A percentile compares a stretch with the other conserved stretches of the same genome.
Evolutionary conservation across 441 rosid species (phyloP).

Genomic region (Croton laevigatus): DNA sequence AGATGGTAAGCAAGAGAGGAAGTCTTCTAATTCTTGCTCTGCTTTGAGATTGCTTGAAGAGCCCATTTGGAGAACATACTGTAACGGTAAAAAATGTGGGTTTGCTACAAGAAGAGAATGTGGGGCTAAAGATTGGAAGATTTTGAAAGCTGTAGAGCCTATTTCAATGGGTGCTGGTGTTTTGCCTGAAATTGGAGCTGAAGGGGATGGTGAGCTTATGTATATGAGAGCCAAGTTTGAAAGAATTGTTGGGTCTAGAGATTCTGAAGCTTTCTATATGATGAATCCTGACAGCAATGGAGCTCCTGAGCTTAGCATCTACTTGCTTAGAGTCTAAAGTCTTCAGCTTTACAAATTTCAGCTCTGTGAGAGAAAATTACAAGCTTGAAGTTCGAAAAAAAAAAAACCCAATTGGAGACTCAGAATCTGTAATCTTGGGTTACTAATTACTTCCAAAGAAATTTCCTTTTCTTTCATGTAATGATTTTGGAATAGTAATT

Average conservation of each 20-base stretch:
- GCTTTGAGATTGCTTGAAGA: conserved; percentile 70
- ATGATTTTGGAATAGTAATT: neutral
- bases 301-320: conserved; percentile 94
- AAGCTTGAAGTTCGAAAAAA: too few relatives aligned
- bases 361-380: too few relatives aligned
- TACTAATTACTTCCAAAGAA: neutral
- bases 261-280: conserved; percentile 98
- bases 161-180: conserved; percentile 99
- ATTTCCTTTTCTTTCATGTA: neutral
- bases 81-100: conserved; percentile 88
- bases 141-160: conserved; percentile 79
- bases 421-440: too few relatives aligned
- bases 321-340: conserved; percentile 70
- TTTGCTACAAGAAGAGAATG: conserved; percentile 75
- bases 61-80: conserved; percentile 85
- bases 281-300: conserved; percentile 99
- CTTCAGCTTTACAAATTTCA: neutral
- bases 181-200: conserved; percentile 47
- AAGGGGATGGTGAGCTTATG: conserved; percentile 58
- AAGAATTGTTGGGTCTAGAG: conserved; percentile 91
- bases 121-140: conserved; percentile 64
- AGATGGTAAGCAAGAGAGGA: conserved; percentile 25
- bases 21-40: conserved; percentile 19
- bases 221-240: conserved; percentile 97
- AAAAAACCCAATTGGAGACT: too few relatives aligned